phyloP scores from a whole-genome alignment of 768 basidiomycete species.

The Xerocomellus chrysenteron region DNA sequence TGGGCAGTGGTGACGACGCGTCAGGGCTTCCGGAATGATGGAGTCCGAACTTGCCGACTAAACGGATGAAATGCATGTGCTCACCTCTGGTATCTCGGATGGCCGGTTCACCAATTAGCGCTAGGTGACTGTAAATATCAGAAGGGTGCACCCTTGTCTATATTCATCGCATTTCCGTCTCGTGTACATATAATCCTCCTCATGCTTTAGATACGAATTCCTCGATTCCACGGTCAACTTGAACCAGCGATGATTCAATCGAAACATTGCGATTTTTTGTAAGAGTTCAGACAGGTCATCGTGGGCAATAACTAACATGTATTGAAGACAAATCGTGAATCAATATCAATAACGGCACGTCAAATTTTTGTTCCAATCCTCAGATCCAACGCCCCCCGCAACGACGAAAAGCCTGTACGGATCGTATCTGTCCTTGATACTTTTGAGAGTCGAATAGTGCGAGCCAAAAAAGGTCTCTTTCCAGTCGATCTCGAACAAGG shows the following conservation, averaged over 20 bases:
- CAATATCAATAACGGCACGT: slow-evolving; percentile 14
- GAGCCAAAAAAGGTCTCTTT: slow-evolving; percentile 45
- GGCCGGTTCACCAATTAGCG: no score
- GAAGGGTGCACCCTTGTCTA: no score
- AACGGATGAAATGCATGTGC: no score
- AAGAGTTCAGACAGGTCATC: background rate
- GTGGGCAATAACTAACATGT: no score
- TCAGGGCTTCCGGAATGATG: no score
- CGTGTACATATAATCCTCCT: no score
- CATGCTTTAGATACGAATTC: background rate
- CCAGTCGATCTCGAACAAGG: slow-evolving; percentile 40
- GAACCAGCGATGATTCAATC: background rate
- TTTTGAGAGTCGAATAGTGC: slow-evolving; percentile 39
- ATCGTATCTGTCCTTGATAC: slow-evolving; percentile 37
- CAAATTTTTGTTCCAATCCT: slow-evolving; percentile 11
- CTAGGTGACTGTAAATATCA: no score
- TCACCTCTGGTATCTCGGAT: no score
- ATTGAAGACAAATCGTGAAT: background rate
- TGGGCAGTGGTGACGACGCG: no score
- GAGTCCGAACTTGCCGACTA: no score
- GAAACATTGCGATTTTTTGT: background rate
- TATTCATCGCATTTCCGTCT: no score
- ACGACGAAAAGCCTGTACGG: slow-evolving; percentile 9
- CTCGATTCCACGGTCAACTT: background rate
- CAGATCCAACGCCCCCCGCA: slow-evolving; percentile 25